Base-by-base conservation (phyloP, 208 protist species). In the Acanthamoeba lenticulata region DNA sequence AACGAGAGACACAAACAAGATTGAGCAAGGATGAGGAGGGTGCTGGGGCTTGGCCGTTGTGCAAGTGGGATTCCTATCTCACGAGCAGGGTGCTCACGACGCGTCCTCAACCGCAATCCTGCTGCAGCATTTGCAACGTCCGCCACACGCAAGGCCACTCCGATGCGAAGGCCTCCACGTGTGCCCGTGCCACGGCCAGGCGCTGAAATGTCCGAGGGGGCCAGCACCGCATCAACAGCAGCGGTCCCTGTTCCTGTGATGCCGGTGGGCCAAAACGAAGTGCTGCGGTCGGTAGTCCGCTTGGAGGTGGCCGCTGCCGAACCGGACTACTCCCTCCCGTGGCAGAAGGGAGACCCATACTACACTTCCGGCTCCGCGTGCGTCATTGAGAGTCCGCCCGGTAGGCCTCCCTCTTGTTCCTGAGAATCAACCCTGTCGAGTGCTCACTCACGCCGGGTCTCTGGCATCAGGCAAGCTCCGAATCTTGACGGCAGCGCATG, bases 401-500 rank as follows among this genome's bases (percentile, higher is more conserved):
- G 72, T 83, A 34, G 13, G 62, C 1, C 40, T 83, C 21, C 9
- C 47, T 47, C 6, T 15, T 45, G 65, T 34, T 11, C 17, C 38
- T 52, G 40, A 47, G 27, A 72, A 32, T 17, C 4, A 19, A 42
- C 5, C 7, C 4, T 44, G 4, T 5, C 38, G 40, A 13, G 40
- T 52, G 17, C 72, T 83, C 9, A 83, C 1, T 6, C 7, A 38
- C 29, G 72, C 0, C 29, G 1, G 17, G 44, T 34, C 6, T 83
- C 27, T 44, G 11, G 9, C 9, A 15, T 21, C 72, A 83, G 72
- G 72, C 9, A 83, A 83, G 72, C 42, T 83, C 13, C 74, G 52
- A 7, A 91, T 94, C 21, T 74, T 94, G 44, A 94, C 92, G 13
- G 92, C 92, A 19, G 92, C 92, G 11, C 92, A 94, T 57, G 79